These are phyloP conservation scores for Plantago elongata DNA, from an alignment of 257 asterid genomes.

Conservation along the genomic window DNA sequence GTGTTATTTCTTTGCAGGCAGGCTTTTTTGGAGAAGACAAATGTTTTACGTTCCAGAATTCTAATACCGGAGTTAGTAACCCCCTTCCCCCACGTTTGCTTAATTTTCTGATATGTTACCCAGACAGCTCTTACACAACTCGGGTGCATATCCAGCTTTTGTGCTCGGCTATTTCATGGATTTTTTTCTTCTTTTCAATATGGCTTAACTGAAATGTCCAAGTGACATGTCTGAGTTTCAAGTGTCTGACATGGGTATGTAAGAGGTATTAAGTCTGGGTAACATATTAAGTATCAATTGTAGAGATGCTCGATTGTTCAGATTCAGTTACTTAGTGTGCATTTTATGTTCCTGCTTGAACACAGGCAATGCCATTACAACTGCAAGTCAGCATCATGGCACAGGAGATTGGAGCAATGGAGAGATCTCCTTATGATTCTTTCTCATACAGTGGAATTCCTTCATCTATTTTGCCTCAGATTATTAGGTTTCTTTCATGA, in stretches of 20 bases:
- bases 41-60: conserved; percentile 62
- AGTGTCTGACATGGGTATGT: too few relatives aligned
- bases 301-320: background rate
- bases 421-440: conserved; percentile 75
- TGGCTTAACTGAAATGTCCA: too few relatives aligned
- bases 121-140: too few relatives aligned
- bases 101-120: background rate
- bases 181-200: too few relatives aligned
- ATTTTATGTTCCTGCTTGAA: conserved; percentile 23
- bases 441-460: conserved; percentile 66
- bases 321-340: conserved; percentile 19
- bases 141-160: too few relatives aligned
- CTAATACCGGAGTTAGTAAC: conserved; percentile 52
- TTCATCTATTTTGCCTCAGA: conserved; percentile 62
- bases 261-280: too few relatives aligned
- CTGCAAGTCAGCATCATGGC: conserved; percentile 75
- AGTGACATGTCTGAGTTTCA: too few relatives aligned
- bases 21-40: conserved; percentile 62
- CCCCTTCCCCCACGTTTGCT: conserved; percentile 6
- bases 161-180: too few relatives aligned
- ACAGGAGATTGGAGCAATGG: conserved; percentile 74
- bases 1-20: conserved; percentile 41
- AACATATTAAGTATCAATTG: too few relatives aligned
- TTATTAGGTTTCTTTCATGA: conserved; percentile 45
- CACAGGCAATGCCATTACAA: conserved; percentile 53